Percentiles rank a stretch among this genome's conserved stretches.
phyloP scores from a whole-genome alignment of 2,329 filamentous ascomycete species.

The Fusarium nygamai region DNA sequence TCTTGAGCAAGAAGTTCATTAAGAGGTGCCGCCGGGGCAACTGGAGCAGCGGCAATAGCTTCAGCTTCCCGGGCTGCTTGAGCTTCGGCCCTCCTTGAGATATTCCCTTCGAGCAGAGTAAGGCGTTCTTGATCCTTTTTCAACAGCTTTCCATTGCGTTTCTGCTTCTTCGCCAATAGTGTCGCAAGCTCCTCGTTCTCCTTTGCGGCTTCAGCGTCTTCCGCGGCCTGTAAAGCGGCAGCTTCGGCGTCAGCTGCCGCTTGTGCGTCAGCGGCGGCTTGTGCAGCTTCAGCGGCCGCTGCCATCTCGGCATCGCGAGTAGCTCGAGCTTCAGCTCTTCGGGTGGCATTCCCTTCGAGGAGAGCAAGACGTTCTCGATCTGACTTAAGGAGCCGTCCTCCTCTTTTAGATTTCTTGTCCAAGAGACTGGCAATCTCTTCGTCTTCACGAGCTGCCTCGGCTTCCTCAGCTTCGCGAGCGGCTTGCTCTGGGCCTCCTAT shows the following conservation, averaged over 20 bases:
- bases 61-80: conserved; percentile 30
- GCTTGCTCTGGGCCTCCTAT: conserved; percentile 47
- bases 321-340: conserved; percentile 41
- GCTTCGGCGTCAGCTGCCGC: conserved; percentile 32
- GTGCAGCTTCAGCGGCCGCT: conserved; percentile 34
- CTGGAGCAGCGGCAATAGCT: conserved; percentile 10
- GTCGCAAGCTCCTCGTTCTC: conserved; percentile 36
- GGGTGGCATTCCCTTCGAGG: conserved; percentile 38
- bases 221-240: conserved; percentile 36
- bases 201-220: conserved; percentile 46
- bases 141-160: conserved; percentile 34
- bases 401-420: conserved; percentile 51
- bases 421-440: conserved; percentile 51
- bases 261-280: conserved; percentile 27
- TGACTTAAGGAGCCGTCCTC: conserved; percentile 34
- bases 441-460: conserved; percentile 40
- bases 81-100: conserved; percentile 26
- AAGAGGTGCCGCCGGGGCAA: conserved; percentile 7
- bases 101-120: conserved; percentile 30
- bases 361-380: conserved; percentile 34
- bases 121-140: conserved; percentile 38
- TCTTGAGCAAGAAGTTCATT: conserved; percentile 26
- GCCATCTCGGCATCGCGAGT: conserved; percentile 13
- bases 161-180: conserved; percentile 33
- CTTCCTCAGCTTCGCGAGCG: conserved; percentile 38